Base-by-base conservation (phyloP, 306 rosid genomes). In the Abrus precatorius region DNA sequence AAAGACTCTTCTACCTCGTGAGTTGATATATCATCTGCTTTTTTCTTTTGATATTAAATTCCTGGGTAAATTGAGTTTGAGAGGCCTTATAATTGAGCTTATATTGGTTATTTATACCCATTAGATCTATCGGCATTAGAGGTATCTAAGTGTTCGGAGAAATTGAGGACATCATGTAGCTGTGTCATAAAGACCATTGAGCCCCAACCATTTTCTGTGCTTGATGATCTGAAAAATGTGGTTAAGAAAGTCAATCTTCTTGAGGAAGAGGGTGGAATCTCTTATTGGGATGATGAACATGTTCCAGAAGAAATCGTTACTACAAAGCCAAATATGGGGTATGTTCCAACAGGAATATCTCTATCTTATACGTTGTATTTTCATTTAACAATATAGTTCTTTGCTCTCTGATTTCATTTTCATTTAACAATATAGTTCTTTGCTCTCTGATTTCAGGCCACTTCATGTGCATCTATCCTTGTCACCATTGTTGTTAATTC, bases 181-280 rank as follows among this genome's bases (percentile, higher is more conserved):
- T 95, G 98, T 88, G 97, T 95, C 86, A 93, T 95, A 73, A 95
- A 95, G 95, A 91, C 97, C 80, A 86, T 95, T 80, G 98, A 95
- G 81, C 99, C 98, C 53, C 86, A 79, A 79, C 86, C 93, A 73
- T 89, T 91, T 88, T 89, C 99, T 53, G 85, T 86, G 38, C 79
- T 85, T 41, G 93, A 90, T 81, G 93, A 91, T 89, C 92, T 95
- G 81, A 91, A 91, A 84, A 88, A 89, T 88, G 84, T 95, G 84
- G 92, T 90, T 56, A 71, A 53, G 79, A 89, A 82, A 73, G 87
- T 93, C 75, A 86, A 81, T 87, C 69, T 68, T 83, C 93, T 89
- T 3, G 99, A 95, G 92, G 88, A 88, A 89, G 92, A 85, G 56
- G 84, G 88, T 59, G 69, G 48, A 65, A 90, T 95, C 81, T 75